A percentile compares a stretch with the other conserved stretches of the same genome.
Evolutionary conservation across 805 yeast genomes (phyloP).

Genomic region (Ogataea allantospora): DNA sequence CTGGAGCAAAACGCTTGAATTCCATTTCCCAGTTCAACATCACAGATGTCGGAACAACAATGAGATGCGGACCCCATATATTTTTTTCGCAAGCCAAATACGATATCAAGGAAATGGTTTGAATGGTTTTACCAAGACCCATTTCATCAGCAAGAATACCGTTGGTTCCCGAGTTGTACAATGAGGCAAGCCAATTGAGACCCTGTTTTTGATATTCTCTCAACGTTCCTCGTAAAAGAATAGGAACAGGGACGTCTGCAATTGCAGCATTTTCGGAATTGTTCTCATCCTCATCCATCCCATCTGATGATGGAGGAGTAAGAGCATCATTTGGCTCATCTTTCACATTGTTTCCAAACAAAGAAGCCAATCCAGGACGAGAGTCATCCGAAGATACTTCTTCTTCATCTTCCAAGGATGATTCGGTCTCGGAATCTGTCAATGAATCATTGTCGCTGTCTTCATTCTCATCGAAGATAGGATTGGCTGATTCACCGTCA

Average conservation of each 20-base stretch:
- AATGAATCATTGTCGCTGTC: conserved; percentile 18
- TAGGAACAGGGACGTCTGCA: conserved; percentile 77
- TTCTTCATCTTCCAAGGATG: conserved; percentile 24
- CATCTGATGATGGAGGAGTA: conserved; percentile 40
- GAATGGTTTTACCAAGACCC: conserved; percentile 98
- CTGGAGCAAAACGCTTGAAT: conserved; percentile 96
- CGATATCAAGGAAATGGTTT: conserved; percentile 82
- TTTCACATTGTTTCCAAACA: conserved; percentile 36
- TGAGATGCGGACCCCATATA: conserved; percentile 97
- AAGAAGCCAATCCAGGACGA: conserved; percentile 34
- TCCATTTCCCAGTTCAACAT: conserved; percentile 99
- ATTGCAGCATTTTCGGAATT: conserved; percentile 34
- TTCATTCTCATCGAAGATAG: conserved; percentile 24
- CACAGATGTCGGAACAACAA: conserved; percentile 96
- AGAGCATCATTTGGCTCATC: conserved; percentile 33
- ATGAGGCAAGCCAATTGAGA: conserved; percentile 92
- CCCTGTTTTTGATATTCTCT: conserved; percentile 96
- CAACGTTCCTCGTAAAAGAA: conserved; percentile 72
- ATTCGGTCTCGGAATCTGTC: conserved; percentile 21
- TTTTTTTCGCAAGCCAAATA: conserved; percentile 92
- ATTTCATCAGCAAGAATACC: conserved; percentile 98
- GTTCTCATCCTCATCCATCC: conserved; percentile 19
- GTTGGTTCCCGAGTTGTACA: conserved; percentile 88
- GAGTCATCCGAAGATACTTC: conserved; percentile 13
- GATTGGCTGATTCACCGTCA: conserved; percentile 19